phyloP scores from a whole-genome alignment of 1,284 basidiomycete species.

The Austropuccinia psidii region DNA sequence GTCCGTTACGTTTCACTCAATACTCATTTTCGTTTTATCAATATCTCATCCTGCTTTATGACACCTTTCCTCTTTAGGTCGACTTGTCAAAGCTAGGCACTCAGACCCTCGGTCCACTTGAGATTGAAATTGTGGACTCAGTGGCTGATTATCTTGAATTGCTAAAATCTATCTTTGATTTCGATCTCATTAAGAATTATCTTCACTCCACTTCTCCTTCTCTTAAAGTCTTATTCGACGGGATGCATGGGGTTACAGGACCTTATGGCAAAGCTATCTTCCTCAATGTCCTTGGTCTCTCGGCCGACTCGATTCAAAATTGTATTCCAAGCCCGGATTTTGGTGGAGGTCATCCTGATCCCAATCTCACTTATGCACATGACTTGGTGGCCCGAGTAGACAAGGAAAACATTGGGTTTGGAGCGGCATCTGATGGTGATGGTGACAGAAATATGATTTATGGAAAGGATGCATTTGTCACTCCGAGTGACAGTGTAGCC shows the following conservation, averaged over 20 bases:
- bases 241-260: constrained; percentile 91
- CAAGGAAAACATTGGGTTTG: constrained; percentile 75
- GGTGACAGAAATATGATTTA: constrained; percentile 99
- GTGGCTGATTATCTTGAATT: constrained; percentile 81
- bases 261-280: constrained; percentile 90
- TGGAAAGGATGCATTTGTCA: constrained; percentile 94
- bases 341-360: constrained; percentile 94
- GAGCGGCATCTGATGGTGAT: constrained; percentile 94
- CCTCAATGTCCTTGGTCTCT: constrained; percentile 71
- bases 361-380: constrained; percentile 96
- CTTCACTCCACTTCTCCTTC: constrained; percentile 56
- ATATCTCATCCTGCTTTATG: neutral
- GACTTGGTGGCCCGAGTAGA: constrained; percentile 88
- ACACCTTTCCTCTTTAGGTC: constrained; percentile 52
- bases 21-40: neutral
- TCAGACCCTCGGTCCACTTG: constrained; percentile 68
- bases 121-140: constrained; percentile 88
- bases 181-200: constrained; percentile 83
- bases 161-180: constrained; percentile 87
- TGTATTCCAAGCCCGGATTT: constrained; percentile 86
- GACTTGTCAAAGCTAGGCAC: constrained; percentile 75
- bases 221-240: constrained; percentile 90
- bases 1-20: constrained; percentile 51
- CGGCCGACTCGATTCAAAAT: constrained; percentile 77
- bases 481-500: constrained; percentile 91